phyloP scores from a whole-genome alignment of 2,329 filamentous ascomycete genomes.

The Epichloe sylvatica region DNA sequence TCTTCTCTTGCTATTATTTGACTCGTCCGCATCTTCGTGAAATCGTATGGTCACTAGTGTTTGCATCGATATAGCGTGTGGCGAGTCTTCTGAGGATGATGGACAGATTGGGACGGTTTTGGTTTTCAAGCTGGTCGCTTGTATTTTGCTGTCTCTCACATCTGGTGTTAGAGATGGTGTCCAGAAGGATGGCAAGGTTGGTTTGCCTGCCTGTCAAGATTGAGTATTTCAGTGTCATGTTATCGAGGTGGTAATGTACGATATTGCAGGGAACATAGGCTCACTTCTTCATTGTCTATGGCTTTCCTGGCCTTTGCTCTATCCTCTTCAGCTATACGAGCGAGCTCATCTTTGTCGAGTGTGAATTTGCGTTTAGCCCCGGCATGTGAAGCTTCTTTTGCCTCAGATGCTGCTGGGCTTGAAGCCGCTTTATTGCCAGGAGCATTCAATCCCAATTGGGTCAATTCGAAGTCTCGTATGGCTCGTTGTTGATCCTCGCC shows the following conservation, averaged over 20 bases:
- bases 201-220: constrained; percentile 48
- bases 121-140: constrained; percentile 41
- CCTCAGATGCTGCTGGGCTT: background rate
- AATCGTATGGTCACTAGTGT: constrained; percentile 65
- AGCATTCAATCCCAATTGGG: constrained; percentile 55
- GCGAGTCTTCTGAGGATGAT: constrained; percentile 48
- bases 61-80: constrained; percentile 67
- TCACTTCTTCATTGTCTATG: constrained; percentile 58
- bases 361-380: constrained; percentile 56
- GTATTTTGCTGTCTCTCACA: constrained; percentile 30
- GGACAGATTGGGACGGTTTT: constrained; percentile 67
- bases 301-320: constrained; percentile 53
- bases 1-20: constrained; percentile 29
- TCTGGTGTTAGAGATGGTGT: constrained; percentile 68
- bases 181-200: constrained; percentile 78
- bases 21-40: constrained; percentile 46
- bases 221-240: constrained; percentile 5
- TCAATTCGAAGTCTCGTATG: constrained; percentile 68
- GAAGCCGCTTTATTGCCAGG: constrained; percentile 25
- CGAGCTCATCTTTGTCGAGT: constrained; percentile 62
- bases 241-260: background rate
- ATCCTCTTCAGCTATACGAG: constrained; percentile 55
- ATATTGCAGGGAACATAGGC: background rate
- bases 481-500: constrained; percentile 58
- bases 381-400: constrained; percentile 4